These are phyloP conservation scores for Leptosphaerulina australis DNA, from an alignment of 2,329 filamentous ascomycete genomes.

Conservation along the genomic window DNA sequence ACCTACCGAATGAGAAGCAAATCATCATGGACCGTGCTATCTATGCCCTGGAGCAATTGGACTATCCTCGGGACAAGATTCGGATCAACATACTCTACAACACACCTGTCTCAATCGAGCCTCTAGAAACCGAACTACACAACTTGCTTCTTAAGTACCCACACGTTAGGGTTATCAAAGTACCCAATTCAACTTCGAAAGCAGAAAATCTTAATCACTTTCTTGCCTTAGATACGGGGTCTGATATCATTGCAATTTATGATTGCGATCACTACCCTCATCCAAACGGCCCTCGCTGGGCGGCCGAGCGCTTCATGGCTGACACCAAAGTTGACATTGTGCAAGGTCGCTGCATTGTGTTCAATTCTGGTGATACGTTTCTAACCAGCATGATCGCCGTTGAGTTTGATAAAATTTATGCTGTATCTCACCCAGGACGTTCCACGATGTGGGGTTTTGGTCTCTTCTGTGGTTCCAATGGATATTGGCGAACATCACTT, in stretches of 20 bases:
- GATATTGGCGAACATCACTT: constrained; percentile 56
- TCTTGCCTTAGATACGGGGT: constrained; percentile 52
- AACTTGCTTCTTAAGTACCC: constrained; percentile 48
- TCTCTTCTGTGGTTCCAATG: constrained; percentile 58
- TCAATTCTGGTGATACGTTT: constrained; percentile 54
- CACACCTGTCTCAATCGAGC: constrained; percentile 55
- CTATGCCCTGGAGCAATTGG: constrained; percentile 55
- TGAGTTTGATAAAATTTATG: constrained; percentile 61
- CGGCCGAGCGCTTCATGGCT: constrained; percentile 54
- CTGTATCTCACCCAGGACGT: constrained; percentile 57
- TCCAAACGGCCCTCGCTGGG: constrained; percentile 57
- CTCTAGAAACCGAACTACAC: constrained; percentile 52
- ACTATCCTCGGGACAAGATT: constrained; percentile 55
- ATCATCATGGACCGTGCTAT: constrained; percentile 57
- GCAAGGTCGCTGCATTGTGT: constrained; percentile 57
- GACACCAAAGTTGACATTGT: constrained; percentile 55
- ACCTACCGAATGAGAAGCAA: constrained; percentile 59
- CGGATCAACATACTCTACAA: constrained; percentile 58
- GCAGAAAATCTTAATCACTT: constrained; percentile 60
- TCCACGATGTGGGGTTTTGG: constrained; percentile 57
- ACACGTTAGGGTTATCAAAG: constrained; percentile 55
- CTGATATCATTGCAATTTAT: constrained; percentile 57
- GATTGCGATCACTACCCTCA: constrained; percentile 60
- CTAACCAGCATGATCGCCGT: constrained; percentile 56
- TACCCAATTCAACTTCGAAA: constrained; percentile 57